Evolutionary conservation across 1,139 yeast species (phyloP).

Genomic region (Wickerhamomyces sp.): DNA sequence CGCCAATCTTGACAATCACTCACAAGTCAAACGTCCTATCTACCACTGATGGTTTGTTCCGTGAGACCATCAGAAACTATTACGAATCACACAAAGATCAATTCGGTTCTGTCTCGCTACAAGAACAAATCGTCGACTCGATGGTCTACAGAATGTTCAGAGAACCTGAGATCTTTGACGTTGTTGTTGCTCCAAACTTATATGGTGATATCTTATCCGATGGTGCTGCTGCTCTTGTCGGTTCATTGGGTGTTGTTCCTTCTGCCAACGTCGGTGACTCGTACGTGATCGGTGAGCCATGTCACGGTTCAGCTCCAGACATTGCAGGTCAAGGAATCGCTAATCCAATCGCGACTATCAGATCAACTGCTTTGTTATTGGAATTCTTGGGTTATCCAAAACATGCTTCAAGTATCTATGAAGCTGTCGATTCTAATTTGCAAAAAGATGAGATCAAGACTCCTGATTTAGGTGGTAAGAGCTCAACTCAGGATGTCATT

Average conservation of each 20-base stretch:
- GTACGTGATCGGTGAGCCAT: constrained; percentile 98
- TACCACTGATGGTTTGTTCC: constrained; percentile 90
- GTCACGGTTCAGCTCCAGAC: constrained; percentile 99
- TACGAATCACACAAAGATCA: constrained; percentile 60
- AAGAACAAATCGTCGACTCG: constrained; percentile 97
- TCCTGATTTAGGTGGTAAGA: constrained; percentile 91
- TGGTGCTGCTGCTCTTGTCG: constrained; percentile 98
- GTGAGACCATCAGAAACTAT: constrained; percentile 80
- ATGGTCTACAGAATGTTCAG: constrained; percentile 99
- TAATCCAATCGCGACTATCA: constrained; percentile 95
- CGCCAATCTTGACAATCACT: constrained; percentile 81
- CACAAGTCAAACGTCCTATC: constrained; percentile 95
- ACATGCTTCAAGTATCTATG: constrained; percentile 88
- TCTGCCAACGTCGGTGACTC: constrained; percentile 95
- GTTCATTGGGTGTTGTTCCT: constrained; percentile 97
- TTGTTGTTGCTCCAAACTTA: constrained; percentile 96
- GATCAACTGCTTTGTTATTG: constrained; percentile 95
- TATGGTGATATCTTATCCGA: constrained; percentile 97
- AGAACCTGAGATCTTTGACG: constrained; percentile 95
- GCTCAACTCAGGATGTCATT: constrained; percentile 81
- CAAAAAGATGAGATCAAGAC: constrained; percentile 76
- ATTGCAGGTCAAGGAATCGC: constrained; percentile 93
- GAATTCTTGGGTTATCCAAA: constrained; percentile 90
- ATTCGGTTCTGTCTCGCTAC: constrained; percentile 57
- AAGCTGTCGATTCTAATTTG: constrained; percentile 92